A percentile compares a stretch with the other conserved stretches of the same genome.
phyloP scores from a whole-genome alignment of 108 stramenopile genomes.

The Parietichytrium sp. region DNA sequence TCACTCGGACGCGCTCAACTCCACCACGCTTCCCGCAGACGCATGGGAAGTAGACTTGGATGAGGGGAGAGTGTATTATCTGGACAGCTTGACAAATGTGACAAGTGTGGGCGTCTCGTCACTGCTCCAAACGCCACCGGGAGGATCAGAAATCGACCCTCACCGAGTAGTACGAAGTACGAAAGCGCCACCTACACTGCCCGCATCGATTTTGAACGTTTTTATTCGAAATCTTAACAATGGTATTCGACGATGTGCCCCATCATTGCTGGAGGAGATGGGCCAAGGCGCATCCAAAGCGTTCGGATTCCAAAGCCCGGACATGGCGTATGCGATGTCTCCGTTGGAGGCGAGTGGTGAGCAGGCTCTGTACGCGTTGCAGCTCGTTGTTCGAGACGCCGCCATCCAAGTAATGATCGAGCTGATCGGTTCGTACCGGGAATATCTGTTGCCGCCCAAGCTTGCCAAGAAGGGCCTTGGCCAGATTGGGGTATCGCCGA shows the following conservation, averaged over 20 bases:
- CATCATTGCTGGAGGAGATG: not conserved
- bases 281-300: conserved; percentile 21
- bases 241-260: not conserved
- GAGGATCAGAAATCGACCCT: not conserved
- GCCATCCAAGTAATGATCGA: conserved; percentile 12
- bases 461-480: not conserved
- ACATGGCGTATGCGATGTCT: not conserved
- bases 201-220: not conserved
- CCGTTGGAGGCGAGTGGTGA: conserved; percentile 33
- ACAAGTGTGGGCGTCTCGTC: not conserved
- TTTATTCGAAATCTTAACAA: not conserved
- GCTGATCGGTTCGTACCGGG: conserved; percentile 15
- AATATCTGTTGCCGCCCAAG: not conserved
- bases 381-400: conserved; percentile 30
- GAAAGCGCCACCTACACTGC: not conserved
- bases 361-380: not conserved
- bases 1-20: not conserved
- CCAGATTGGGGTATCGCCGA: not conserved
- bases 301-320: conserved; percentile 3
- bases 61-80: conserved; percentile 19
- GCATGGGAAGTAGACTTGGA: conserved; percentile 14
- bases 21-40: not conserved
- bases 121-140: not conserved
- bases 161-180: conserved; percentile 5
- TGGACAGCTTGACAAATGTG: not conserved